Evolutionary conservation across 2,329 filamentous ascomycete genomes (phyloP).

Genomic region (Plenodomus lindquistii): DNA sequence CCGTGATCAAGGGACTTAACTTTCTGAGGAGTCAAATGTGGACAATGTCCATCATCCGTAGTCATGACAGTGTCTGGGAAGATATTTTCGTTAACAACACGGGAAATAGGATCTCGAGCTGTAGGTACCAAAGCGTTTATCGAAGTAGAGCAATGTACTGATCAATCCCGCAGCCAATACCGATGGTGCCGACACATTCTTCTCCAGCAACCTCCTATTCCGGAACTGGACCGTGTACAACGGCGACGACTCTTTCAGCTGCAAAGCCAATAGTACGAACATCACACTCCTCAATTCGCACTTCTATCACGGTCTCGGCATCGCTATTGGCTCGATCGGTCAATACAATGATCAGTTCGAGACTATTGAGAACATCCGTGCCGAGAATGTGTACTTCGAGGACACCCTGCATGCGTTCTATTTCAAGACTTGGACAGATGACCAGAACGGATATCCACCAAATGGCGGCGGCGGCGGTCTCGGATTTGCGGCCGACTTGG

Average conservation of each 20-base stretch:
- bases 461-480: conserved; percentile 63
- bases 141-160: neutral
- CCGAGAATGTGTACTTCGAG: conserved; percentile 52
- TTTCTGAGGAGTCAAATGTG: conserved; percentile 66
- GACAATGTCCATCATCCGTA: conserved; percentile 58
- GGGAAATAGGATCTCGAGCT: conserved; percentile 22
- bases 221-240: conserved; percentile 22
- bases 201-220: conserved; percentile 55
- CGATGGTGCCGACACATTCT: conserved; percentile 59
- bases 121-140: conserved; percentile 2
- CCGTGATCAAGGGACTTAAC: conserved; percentile 52
- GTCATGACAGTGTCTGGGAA: conserved; percentile 52
- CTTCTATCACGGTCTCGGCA: conserved; percentile 39
- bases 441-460: conserved; percentile 56
- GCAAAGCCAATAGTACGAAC: conserved; percentile 21
- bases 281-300: conserved; percentile 16
- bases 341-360: conserved; percentile 57
- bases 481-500: conserved; percentile 49
- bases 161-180: conserved; percentile 35
- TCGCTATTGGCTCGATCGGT: conserved; percentile 63
- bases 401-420: conserved; percentile 56
- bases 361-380: conserved; percentile 55
- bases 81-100: conserved; percentile 59
- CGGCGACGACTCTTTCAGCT: conserved; percentile 18
- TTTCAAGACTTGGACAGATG: conserved; percentile 63